Base-by-base conservation (phyloP, 805 yeast genomes). In the Nadsonia fulvescens region DNA sequence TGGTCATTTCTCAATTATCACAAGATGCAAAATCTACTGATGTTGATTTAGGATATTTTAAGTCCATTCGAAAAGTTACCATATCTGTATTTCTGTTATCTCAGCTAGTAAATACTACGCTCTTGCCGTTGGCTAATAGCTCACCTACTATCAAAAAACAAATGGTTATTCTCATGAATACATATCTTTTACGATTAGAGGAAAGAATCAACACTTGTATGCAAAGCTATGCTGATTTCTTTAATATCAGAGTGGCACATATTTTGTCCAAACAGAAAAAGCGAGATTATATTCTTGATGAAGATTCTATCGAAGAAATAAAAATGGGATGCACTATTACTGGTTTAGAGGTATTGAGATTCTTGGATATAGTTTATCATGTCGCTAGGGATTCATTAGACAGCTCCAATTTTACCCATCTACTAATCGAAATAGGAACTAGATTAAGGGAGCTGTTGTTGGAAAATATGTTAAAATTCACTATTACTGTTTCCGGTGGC, bases 401-500 rank as follows among this genome's bases (percentile, higher is more conserved):
- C 35, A 51, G 55, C 16, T 56, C 49, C 12, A 76, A 76, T 40
- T 45, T 70, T 31, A 52, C 49, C 16, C 53, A 56, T 11, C 56
- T 73, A 12, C 44, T 76, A 23, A 48, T 50, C 6, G 66, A 62
- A 27, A 51, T 76, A 6, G 89, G 91, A 2, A 46, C 57, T 29
- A 59, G 58, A 13, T 54, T 75, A 20, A 60, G 74, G 37, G 58
- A 58, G 14, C 55, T 66, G 22, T 51, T 86, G 24, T 53, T 79
- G 37, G 64, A 59, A 14, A 94, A 83, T 44, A 72, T 73, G 46
- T 70, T 70, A 33, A 75, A 70, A 40, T 77, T 67, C 44, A 68
- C 66, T 20, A 78, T 83, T 35, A 76, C 68, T 38, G 69, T 81
- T 2, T 66, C 70, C 5, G 96, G 95, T 28, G 93, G 93, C 15